These are phyloP conservation scores for Breynia disticha DNA, from an alignment of 441 rosid species.

Conservation along the genomic window DNA sequence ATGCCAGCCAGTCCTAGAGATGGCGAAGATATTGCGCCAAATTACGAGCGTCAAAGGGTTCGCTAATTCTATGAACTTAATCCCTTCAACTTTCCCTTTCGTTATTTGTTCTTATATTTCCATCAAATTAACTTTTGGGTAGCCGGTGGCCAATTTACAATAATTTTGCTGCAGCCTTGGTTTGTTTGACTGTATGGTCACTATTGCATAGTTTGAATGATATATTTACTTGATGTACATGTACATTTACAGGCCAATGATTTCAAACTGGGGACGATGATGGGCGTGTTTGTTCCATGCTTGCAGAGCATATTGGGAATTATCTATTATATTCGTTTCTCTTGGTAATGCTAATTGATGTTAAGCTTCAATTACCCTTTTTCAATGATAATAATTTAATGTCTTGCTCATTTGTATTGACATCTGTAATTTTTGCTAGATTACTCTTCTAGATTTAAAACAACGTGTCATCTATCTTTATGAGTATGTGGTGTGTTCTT, in stretches of 20 bases:
- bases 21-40: constrained; percentile 58
- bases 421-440: not conserved
- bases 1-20: constrained; percentile 84
- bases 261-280: constrained; percentile 86
- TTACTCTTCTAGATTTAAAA: not conserved
- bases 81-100: no score
- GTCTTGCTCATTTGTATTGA: not conserved
- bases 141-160: no score
- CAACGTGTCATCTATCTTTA: not conserved
- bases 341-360: constrained; percentile 53
- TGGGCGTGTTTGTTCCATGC: constrained; percentile 99
- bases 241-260: constrained; percentile 51
- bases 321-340: constrained; percentile 93
- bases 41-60: constrained; percentile 52
- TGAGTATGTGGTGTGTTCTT: not conserved
- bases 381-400: not conserved
- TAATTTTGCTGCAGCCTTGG: no score
- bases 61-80: no score
- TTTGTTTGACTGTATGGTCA: no score
- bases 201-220: no score
- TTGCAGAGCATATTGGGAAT: constrained; percentile 97
- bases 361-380: constrained; percentile 8
- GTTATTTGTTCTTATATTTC: no score
- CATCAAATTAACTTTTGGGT: no score
- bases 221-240: constrained; percentile 14